Conservation (phyloP, 2,329 filamentous ascomycete genomes). For the Botrytis elliptica region DNA sequence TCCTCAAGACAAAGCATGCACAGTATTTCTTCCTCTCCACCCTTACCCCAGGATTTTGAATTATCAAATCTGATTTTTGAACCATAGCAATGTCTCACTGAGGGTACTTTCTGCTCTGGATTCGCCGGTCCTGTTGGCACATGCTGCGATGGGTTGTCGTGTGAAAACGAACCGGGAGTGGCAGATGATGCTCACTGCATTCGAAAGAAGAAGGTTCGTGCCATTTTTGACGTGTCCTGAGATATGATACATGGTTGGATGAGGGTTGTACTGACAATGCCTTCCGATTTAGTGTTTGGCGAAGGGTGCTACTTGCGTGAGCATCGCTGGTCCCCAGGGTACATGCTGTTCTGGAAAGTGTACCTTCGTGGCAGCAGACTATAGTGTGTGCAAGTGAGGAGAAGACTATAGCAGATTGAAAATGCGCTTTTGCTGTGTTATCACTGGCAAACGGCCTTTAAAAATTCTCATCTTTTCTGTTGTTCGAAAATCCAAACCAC, state of each 20-base stretch:
- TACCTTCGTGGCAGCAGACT: constrained; percentile 5
- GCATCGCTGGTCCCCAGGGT: neutral
- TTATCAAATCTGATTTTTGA: neutral
- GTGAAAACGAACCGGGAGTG: neutral
- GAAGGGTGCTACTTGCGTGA: neutral
- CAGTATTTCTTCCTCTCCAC: neutral
- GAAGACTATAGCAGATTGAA: rapidly evolving
- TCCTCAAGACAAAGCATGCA: constrained; percentile 7
- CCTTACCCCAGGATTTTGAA: neutral
- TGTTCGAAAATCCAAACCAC: neutral
- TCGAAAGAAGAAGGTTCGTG: constrained; percentile 9
- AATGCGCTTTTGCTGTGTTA: neutral
- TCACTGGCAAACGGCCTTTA: neutral
- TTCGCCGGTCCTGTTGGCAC: constrained; percentile 13
- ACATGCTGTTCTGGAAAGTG: constrained; percentile 10
- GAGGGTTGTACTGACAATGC: neutral
- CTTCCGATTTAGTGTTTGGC: neutral
- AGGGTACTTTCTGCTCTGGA: constrained; percentile 2
- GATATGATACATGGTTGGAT: neutral
- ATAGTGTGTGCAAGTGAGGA: constrained; percentile 4
- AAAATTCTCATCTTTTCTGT: no score
- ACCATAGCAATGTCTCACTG: constrained; percentile 5
- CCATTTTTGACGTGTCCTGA: no score
- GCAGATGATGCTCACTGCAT: constrained; percentile 19
- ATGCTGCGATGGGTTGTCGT: constrained; percentile 4